A percentile compares a stretch with the other conserved stretches of the same genome.
Evolutionary conservation across 768 basidiomycete genomes (phyloP).

Genomic region (Chalciporus piperatus): DNA sequence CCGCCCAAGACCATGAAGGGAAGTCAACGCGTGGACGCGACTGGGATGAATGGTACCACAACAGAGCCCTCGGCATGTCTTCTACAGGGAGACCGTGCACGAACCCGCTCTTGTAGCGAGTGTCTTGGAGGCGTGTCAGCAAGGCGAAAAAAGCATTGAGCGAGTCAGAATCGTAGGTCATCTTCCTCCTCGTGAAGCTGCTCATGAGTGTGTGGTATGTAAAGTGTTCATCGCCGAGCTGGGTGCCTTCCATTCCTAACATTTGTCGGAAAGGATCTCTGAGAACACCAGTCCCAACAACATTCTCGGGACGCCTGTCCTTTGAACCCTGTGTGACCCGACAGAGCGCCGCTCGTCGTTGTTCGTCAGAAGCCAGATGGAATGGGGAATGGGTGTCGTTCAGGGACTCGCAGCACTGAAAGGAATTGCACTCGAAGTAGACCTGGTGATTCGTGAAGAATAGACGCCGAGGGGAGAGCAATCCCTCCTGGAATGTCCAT

Average conservation of each 20-base stretch:
- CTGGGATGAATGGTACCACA: slow-evolving; percentile 6
- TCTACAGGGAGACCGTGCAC: slow-evolving; percentile 11
- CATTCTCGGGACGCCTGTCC: neutral
- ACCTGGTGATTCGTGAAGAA: slow-evolving; percentile 22
- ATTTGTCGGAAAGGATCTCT: slow-evolving; percentile 11
- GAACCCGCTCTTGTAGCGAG: slow-evolving; percentile 6
- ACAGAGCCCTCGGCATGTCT: slow-evolving; percentile 8
- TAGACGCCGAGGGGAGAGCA: slow-evolving; percentile 13
- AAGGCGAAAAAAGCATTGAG: slow-evolving; percentile 14
- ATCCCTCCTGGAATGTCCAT: slow-evolving; percentile 20
- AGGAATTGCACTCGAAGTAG: slow-evolving; percentile 17
- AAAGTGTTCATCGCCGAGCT: neutral
- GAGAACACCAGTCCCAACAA: slow-evolving; percentile 4
- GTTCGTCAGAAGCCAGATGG: slow-evolving; percentile 6
- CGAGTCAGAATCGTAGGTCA: slow-evolving; percentile 8
- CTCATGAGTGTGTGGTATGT: too few relatives aligned
- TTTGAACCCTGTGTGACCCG: neutral
- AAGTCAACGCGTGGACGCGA: slow-evolving; percentile 4
- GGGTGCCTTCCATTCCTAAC: neutral
- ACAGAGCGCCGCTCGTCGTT: neutral
- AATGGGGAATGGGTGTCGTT: slow-evolving; percentile 12
- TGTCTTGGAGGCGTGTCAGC: slow-evolving; percentile 1
- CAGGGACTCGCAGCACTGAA: slow-evolving; percentile 12
- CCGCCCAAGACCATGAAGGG: slow-evolving; percentile 12
- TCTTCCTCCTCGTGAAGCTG: slow-evolving; percentile 1